phyloP scores from a whole-genome alignment of 2,329 filamentous ascomycete species.

The Chaetomium olivaceum region DNA sequence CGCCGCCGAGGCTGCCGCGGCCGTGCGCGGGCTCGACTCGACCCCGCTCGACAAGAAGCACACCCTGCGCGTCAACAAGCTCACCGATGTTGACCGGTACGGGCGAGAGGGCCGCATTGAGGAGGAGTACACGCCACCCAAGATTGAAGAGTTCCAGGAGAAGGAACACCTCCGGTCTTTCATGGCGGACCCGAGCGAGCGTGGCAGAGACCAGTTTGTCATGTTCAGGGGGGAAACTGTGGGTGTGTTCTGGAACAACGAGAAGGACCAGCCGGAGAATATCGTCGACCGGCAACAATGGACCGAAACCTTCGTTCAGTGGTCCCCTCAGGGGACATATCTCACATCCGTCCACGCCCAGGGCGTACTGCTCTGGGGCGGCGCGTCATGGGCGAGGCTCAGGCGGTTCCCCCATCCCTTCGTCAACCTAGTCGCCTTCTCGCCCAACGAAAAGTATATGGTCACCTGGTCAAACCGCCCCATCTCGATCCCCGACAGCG shows the following conservation, averaged over 20 bases:
- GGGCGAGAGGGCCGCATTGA: constrained; percentile 91
- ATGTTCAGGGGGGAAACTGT: constrained; percentile 92
- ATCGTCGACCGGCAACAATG: constrained; percentile 92
- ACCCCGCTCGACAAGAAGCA: constrained; percentile 95
- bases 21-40: constrained; percentile 83
- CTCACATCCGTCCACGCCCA: constrained; percentile 93
- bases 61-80: constrained; percentile 92
- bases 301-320: constrained; percentile 98
- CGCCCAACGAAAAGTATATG: constrained; percentile 86
- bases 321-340: constrained; percentile 93
- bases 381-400: constrained; percentile 82
- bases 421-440: constrained; percentile 95
- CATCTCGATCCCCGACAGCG: constrained; percentile 85
- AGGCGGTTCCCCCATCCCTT: constrained; percentile 93
- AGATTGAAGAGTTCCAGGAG: constrained; percentile 81
- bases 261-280: constrained; percentile 83
- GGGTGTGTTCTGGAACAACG: constrained; percentile 97
- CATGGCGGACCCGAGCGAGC: constrained; percentile 75
- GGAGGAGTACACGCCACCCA: constrained; percentile 81
- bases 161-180: constrained; percentile 95
- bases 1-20: constrained; percentile 82
- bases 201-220: constrained; percentile 91
- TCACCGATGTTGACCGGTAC: constrained; percentile 96
- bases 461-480: constrained; percentile 96
- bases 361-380: constrained; percentile 97